A percentile compares a stretch with the other conserved stretches of the same genome.
These are phyloP conservation scores for Saccharomyces kudriavzevii DNA, from an alignment of 805 yeast genomes.

Conservation along the genomic window DNA sequence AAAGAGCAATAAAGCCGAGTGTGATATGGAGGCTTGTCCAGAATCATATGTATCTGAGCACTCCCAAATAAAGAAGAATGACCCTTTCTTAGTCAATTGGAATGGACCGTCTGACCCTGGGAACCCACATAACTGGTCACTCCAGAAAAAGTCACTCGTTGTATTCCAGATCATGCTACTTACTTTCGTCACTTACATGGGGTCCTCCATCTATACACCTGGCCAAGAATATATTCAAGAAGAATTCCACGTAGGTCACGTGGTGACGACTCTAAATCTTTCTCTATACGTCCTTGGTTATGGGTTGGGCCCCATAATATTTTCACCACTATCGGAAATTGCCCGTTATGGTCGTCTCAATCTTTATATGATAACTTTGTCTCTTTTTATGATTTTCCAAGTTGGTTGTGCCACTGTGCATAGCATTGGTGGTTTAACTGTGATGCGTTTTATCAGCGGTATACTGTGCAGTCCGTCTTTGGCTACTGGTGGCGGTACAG, in stretches of 20 bases:
- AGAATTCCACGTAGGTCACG: conserved; percentile 39
- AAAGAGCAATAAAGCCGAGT: not conserved
- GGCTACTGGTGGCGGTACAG: conserved; percentile 51
- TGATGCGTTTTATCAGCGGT: conserved; percentile 48
- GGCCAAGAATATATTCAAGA: conserved; percentile 38
- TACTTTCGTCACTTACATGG: conserved; percentile 46
- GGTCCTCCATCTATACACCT: conserved; percentile 49
- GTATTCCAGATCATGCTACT: conserved; percentile 37
- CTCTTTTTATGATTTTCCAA: conserved; percentile 43
- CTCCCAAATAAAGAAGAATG: conserved; percentile 13
- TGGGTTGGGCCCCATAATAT: conserved; percentile 52
- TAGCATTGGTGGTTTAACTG: conserved; percentile 43
- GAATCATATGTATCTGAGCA: not conserved
- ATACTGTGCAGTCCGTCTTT: conserved; percentile 48
- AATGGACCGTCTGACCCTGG: conserved; percentile 40
- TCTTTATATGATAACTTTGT: conserved; percentile 39
- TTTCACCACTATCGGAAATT: conserved; percentile 52
- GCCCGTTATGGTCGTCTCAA: conserved; percentile 46
- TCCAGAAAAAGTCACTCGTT: conserved; percentile 32
- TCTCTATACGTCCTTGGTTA: conserved; percentile 52
- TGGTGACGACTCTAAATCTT: conserved; percentile 43
- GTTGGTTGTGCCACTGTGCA: conserved; percentile 46
- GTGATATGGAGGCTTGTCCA: not conserved
- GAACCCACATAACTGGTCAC: conserved; percentile 51
- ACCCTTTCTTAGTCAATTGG: conserved; percentile 24